Evolutionary conservation across 148 eudicot genomes (phyloP).

Genomic region (Chenopodium berlandieri): DNA sequence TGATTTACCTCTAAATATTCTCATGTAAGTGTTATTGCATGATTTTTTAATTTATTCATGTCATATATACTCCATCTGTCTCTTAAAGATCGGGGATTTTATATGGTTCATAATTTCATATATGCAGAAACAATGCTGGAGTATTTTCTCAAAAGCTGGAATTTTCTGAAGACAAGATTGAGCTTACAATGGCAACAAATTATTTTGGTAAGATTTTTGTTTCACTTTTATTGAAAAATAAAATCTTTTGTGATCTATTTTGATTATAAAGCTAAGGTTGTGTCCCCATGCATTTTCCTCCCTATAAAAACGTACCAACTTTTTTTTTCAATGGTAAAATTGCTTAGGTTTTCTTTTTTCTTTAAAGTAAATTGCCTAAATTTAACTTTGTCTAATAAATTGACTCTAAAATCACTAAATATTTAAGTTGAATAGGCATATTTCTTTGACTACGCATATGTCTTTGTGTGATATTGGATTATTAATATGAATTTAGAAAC

Average conservation of each 20-base stretch:
- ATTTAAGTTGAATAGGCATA: background rate
- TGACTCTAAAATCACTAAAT: background rate
- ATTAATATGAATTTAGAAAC: background rate
- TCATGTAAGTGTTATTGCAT: conserved; percentile 51
- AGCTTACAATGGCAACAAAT: conserved; percentile 90
- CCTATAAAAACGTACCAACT: conserved; percentile 5
- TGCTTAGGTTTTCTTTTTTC: background rate
- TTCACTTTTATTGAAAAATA: background rate
- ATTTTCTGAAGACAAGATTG: conserved; percentile 90
- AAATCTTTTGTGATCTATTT: background rate
- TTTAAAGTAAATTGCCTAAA: background rate
- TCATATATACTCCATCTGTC: no score
- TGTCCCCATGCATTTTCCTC: background rate
- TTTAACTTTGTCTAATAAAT: background rate
- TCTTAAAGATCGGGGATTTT: no score
- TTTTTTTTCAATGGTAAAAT: background rate
- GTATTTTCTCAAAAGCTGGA: conserved; percentile 83
- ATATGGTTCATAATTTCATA: background rate
- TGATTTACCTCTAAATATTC: conserved; percentile 74
- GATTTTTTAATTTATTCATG: background rate
- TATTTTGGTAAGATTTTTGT: conserved; percentile 62
- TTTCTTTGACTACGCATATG: no score
- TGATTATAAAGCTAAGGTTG: background rate
- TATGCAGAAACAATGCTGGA: conserved; percentile 92
- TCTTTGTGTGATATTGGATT: background rate